Evolutionary conservation across 78 protist species (phyloP).

Genomic region (Dictyostelium firmibasis): DNA sequence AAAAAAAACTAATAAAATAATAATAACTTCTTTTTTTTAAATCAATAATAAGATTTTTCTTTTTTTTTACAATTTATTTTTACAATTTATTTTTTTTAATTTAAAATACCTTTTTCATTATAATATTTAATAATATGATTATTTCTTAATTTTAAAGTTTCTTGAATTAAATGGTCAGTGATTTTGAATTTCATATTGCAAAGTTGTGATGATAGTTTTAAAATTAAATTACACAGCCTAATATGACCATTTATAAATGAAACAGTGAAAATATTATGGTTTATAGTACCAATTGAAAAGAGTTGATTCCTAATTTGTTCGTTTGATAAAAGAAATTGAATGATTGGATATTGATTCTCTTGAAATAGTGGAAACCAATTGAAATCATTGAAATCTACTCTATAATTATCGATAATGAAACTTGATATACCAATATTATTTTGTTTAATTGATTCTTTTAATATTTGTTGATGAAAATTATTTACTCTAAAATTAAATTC

Average conservation of each 20-base stretch:
- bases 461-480: not conserved
- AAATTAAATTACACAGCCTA: not conserved
- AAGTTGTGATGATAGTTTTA: not conserved
- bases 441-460: slow-evolving; percentile 1
- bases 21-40: not conserved
- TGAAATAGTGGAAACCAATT: not conserved
- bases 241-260: not conserved
- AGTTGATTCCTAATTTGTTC: not conserved
- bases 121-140: not conserved
- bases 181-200: not conserved
- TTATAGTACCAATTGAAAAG: not conserved
- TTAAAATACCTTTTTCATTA: not conserved
- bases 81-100: not conserved
- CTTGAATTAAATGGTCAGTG: not conserved
- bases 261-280: not conserved
- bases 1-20: not conserved
- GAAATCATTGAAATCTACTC: not conserved
- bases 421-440: not conserved
- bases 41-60: not conserved
- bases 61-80: not conserved
- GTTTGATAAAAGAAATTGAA: not conserved
- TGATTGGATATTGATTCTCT: not conserved
- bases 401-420: not conserved
- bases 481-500: not conserved
- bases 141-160: not conserved